Conservation (phyloP, 2,329 filamentous ascomycete genomes). For the Clonostachys rhizophaga region DNA sequence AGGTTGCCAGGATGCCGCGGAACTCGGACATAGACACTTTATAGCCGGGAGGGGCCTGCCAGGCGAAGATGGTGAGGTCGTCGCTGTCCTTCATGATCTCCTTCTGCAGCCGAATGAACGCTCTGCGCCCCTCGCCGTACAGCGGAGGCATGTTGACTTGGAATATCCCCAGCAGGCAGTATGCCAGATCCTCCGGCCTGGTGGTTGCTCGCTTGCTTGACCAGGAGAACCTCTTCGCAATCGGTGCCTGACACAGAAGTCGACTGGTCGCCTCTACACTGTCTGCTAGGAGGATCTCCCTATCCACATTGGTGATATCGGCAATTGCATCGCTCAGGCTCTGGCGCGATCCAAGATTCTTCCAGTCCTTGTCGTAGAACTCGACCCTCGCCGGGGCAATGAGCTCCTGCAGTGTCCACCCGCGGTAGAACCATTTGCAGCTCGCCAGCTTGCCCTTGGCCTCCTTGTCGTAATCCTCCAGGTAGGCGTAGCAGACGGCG, state of each 20-base stretch:
- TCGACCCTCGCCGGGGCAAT: conserved; percentile 4
- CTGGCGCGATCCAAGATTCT: neutral
- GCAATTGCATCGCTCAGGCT: too few relatives aligned
- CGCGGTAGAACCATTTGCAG: conserved; percentile 14
- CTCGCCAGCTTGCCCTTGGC: conserved; percentile 3
- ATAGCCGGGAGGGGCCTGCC: conserved; percentile 2
- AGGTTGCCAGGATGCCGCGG: too few relatives aligned
- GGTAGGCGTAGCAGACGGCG: conserved; percentile 14
- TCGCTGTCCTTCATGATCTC: conserved; percentile 10
- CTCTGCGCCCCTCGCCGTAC: conserved; percentile 9
- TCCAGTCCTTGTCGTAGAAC: conserved; percentile 3
- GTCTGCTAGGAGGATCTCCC: conserved; percentile 7
- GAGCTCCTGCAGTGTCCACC: conserved; percentile 8
- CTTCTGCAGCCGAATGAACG: conserved; percentile 11
- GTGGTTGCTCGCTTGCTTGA: conserved; percentile 9
- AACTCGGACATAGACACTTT: too few relatives aligned
- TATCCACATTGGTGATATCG: too few relatives aligned
- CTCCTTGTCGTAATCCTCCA: conserved; percentile 10
- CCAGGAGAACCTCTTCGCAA: conserved; percentile 14
- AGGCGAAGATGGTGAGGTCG: conserved; percentile 13
- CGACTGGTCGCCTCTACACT: conserved; percentile 6
- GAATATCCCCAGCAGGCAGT: conserved; percentile 13
- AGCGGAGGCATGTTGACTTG: conserved; percentile 12
- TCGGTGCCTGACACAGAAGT: conserved; percentile 19
- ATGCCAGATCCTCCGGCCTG: conserved; percentile 10